These are phyloP conservation scores for Flaveria bidentis DNA, from an alignment of 129 eudicot species.

Conservation along the genomic window DNA sequence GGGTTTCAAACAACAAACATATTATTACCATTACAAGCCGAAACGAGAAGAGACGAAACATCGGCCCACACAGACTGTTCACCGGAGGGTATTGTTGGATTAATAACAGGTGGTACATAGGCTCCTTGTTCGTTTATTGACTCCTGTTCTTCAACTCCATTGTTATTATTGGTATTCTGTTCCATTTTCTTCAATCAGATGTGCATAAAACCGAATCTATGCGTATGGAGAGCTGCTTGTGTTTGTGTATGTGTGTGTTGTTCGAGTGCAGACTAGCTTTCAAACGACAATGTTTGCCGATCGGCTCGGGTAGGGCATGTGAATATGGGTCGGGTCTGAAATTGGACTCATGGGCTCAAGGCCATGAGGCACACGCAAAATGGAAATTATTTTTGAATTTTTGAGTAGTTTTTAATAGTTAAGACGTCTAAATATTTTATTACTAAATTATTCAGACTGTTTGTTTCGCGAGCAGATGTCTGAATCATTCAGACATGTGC, in stretches of 20 bases:
- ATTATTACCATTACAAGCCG: constrained; percentile 63
- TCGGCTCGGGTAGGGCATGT: constrained; percentile 46
- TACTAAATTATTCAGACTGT: too few relatives aligned
- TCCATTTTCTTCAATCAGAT: constrained; percentile 31
- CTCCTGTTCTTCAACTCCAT: constrained; percentile 33
- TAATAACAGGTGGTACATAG: constrained; percentile 9
- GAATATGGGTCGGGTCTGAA: constrained; percentile 38
- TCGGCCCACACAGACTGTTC: constrained; percentile 79
- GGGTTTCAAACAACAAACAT: neutral
- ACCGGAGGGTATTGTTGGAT: constrained; percentile 63
- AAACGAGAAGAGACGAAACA: constrained; percentile 59
- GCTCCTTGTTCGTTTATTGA: constrained; percentile 23
- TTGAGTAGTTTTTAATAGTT: too few relatives aligned
- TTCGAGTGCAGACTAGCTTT: constrained; percentile 3
- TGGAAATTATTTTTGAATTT: too few relatives aligned
- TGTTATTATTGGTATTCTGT: constrained; percentile 21
- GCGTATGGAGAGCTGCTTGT: constrained; percentile 10
- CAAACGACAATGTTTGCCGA: constrained; percentile 28
- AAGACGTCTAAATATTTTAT: too few relatives aligned
- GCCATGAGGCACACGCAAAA: too few relatives aligned
- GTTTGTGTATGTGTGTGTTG: neutral
- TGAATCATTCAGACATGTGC: too few relatives aligned
- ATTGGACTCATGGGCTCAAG: too few relatives aligned
- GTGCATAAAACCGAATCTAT: neutral
- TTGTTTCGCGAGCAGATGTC: too few relatives aligned